Conservation (phyloP, 2,329 filamentous ascomycete species). For the Pleomassaria siparia region DNA sequence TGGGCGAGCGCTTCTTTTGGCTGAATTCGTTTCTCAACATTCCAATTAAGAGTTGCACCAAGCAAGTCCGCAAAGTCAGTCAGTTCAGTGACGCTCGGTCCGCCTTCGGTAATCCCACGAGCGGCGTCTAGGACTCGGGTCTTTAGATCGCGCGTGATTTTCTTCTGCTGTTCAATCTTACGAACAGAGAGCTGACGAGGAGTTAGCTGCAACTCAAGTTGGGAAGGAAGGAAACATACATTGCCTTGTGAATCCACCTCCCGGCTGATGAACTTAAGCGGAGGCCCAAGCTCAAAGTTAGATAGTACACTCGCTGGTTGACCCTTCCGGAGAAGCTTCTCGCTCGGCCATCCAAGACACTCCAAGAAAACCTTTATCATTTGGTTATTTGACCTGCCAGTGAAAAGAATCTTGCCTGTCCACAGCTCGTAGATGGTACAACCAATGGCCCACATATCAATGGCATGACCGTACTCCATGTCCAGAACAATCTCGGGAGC, state of each 20-base stretch:
- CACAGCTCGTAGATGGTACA: slow-evolving; percentile 95
- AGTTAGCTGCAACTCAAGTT: slow-evolving; percentile 14
- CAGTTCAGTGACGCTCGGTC: slow-evolving; percentile 70
- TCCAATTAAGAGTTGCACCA: slow-evolving; percentile 83
- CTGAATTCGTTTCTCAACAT: slow-evolving; percentile 89
- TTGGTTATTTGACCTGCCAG: slow-evolving; percentile 93
- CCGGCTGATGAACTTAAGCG: slow-evolving; percentile 78
- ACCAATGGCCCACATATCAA: slow-evolving; percentile 97
- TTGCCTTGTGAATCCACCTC: slow-evolving; percentile 63
- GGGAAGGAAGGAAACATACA: slow-evolving; percentile 19
- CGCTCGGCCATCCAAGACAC: slow-evolving; percentile 86
- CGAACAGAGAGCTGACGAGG: slow-evolving; percentile 64
- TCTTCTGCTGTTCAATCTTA: slow-evolving; percentile 64
- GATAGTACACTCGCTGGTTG: slow-evolving; percentile 71
- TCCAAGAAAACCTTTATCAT: slow-evolving; percentile 98
- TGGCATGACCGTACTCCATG: slow-evolving; percentile 91
- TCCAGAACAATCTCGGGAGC: slow-evolving; percentile 96
- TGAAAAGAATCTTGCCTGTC: slow-evolving; percentile 96
- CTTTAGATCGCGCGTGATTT: slow-evolving; percentile 69
- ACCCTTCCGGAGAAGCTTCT: slow-evolving; percentile 84
- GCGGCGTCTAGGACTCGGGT: slow-evolving; percentile 73
- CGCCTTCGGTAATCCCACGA: slow-evolving; percentile 68
- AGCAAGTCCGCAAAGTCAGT: slow-evolving; percentile 83
- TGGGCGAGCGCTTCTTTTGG: slow-evolving; percentile 85
- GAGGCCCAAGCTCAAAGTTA: slow-evolving; percentile 56